Evolutionary conservation across 2,329 filamentous ascomycete genomes (phyloP), one percentile per base, ranked within the genome.

Genomic region (Aspergillus spinulosporus): DNA sequence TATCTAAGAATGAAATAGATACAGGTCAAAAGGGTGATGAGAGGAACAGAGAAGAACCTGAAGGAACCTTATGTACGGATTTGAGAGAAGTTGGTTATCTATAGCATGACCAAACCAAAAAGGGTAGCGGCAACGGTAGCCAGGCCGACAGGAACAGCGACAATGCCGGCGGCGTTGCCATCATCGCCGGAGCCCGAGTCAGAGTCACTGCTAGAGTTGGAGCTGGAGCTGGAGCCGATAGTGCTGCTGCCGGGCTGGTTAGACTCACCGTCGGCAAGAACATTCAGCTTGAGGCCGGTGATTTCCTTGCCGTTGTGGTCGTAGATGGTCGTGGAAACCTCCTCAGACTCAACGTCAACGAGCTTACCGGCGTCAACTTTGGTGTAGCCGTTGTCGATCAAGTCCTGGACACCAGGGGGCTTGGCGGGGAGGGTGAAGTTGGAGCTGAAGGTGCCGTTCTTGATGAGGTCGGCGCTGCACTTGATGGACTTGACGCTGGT

Each of bases 381-480:
- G 48, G 74, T 77, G 58, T 96, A 83, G 60, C 93, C 92, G 49
- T 88, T 84, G 63, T 89, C 80, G 70, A 97, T 93, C 67, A 96
- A 80, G 45, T 83, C 80, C 59, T 86, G 79, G 39, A 86, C 87
- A 62, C 86, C 88, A 3, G 82, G 78, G 9, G 91, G 91, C 3
- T 68, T 75, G 47, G 45, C 52, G 31, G 88, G 92, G 56, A 96
- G 78, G 45, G 86, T 87, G 78, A 96, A 97, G 80, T 90, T 88
- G 72, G 78, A 86, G 74, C 82, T 83, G 80, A 96, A 96, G 59
- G 81, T 82, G 36, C 64, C 60, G 58, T 81, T 76, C 61, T 79
- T 81, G 75, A 97, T 92, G 52, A 96, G 79, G 58, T 78, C 81
- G 32, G 79, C 58, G 60, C 76, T 77, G 79, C 93, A 97, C 55